These are phyloP conservation scores for Bothriochloa decipiens DNA, from an alignment of 176 grass and related monocot genomes.

Conservation along the genomic window DNA sequence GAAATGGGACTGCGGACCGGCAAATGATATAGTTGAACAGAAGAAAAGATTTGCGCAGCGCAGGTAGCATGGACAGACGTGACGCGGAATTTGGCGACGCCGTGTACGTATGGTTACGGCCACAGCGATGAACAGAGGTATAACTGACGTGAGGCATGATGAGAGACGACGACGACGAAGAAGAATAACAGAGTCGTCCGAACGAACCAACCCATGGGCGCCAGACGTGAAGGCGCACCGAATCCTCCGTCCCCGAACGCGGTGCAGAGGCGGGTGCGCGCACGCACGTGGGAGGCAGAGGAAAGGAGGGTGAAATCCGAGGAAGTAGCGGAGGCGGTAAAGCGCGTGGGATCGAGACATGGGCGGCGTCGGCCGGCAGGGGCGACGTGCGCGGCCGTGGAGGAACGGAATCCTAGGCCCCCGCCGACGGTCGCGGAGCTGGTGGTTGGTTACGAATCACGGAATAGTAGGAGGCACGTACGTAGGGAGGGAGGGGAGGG, in stretches of 20 bases:
- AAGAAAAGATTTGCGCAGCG: background rate
- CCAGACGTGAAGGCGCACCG: background rate
- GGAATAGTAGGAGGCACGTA: background rate
- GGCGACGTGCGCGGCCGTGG: background rate
- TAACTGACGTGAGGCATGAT: background rate
- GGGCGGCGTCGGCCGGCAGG: no score
- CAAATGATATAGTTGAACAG: background rate
- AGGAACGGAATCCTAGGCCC: background rate
- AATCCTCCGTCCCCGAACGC: background rate
- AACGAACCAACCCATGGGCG: background rate
- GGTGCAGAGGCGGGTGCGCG: background rate
- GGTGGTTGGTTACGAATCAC: background rate
- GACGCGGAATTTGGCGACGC: background rate
- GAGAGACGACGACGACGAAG: background rate
- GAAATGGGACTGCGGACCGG: background rate
- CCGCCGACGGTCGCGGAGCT: background rate
- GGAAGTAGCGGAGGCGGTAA: background rate
- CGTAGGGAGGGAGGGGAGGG: background rate
- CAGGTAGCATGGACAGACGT: background rate
- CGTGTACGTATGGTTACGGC: background rate
- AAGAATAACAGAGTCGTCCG: background rate
- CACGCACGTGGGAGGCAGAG: background rate
- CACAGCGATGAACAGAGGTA: background rate
- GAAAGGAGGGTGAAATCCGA: background rate
- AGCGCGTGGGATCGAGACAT: background rate